Base-by-base conservation (phyloP, 352 stramenopile genomes). In the Blastocystis hominis region DNA sequence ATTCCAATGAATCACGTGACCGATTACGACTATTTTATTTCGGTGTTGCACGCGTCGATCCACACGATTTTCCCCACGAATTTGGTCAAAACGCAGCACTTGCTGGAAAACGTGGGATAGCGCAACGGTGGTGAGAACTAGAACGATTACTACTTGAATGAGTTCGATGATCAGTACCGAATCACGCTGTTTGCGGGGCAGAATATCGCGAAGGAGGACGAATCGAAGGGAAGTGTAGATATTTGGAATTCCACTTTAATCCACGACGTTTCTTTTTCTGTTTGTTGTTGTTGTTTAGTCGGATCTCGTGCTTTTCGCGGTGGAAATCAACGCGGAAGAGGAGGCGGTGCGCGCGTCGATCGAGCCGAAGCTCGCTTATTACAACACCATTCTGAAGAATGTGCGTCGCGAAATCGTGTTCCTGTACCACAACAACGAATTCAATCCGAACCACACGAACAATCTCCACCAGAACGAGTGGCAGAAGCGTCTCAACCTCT, bases 341-440 rank as follows among this genome's bases (percentile, higher is more conserved):
- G 24, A 4, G 46, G 56, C 36, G 17, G 68, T 84, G 24, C 55
- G 24, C 24, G 55, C 5, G 40, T 6, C 20, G 3, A 38, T 84
- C 9, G 4, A 64, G 40, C 40, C 17, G 15, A 54, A 17, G 13
- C 53, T 84, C 38, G 53, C 59, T 38, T 20, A 20, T 1, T 84
- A 84, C n/a, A 54, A 6, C 38, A 47, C 15, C 10, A 15, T 50
- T 34, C 34, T 68, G 4, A 7, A 40, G 44, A 84, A 84, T 34
- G 56, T 66, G 0, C 20, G 53, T 3, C 72, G 47, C 24, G 87
- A 89, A 62, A 46, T 89, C 6, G 87, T 89, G 50, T 86, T 89
- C 34, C 44, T 89, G 59, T 86, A 89, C 38, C 46, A 77, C 46
- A 75, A 88, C 53, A 68, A 63, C 62, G 15, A 75, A 36, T 64